A percentile compares a stretch with the other conserved stretches of the same genome.
Conservation (phyloP, 768 basidiomycete genomes). For the Psilocybe tampanensis region DNA sequence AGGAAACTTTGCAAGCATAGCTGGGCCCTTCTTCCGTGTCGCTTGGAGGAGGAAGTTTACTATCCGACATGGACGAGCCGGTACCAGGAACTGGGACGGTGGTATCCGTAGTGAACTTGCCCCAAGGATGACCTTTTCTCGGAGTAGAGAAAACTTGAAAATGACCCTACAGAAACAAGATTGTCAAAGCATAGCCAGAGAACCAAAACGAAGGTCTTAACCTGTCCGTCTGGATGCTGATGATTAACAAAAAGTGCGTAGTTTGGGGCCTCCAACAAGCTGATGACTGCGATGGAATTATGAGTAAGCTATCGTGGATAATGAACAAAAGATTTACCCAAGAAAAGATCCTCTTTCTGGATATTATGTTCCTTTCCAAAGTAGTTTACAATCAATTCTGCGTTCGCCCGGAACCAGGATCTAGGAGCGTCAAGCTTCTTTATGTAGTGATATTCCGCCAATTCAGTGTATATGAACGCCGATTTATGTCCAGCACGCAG, state of each 20-base stretch:
- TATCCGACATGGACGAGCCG: constrained; percentile 22
- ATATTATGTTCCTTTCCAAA: constrained; percentile 53
- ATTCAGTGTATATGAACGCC: constrained; percentile 70
- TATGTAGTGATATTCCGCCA: constrained; percentile 68
- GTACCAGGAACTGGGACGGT: constrained; percentile 31
- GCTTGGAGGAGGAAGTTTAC: constrained; percentile 39
- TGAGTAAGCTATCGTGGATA: background rate
- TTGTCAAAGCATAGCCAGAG: background rate
- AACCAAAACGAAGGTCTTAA: constrained; percentile 17
- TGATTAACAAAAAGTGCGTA: constrained; percentile 80
- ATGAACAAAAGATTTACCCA: constrained; percentile 37
- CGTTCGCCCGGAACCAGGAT: constrained; percentile 74
- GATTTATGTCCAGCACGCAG: constrained; percentile 64
- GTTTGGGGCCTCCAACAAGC: constrained; percentile 68
- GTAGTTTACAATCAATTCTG: constrained; percentile 58
- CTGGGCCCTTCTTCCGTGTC: constrained; percentile 34
- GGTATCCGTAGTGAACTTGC: constrained; percentile 64
- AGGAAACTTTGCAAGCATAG: constrained; percentile 58
- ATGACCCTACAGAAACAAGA: constrained; percentile 42
- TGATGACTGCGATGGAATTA: constrained; percentile 48
- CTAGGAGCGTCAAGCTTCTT: constrained; percentile 64
- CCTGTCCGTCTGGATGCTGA: constrained; percentile 49
- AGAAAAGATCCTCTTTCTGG: constrained; percentile 58
- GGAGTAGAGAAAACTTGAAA: constrained; percentile 69
- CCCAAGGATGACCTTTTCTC: constrained; percentile 67